A percentile compares a stretch with the other conserved stretches of the same genome.
These are phyloP conservation scores for Tripterygium wilfordii DNA, from an alignment of 177 flowering plant genomes.

Conservation along the genomic window DNA sequence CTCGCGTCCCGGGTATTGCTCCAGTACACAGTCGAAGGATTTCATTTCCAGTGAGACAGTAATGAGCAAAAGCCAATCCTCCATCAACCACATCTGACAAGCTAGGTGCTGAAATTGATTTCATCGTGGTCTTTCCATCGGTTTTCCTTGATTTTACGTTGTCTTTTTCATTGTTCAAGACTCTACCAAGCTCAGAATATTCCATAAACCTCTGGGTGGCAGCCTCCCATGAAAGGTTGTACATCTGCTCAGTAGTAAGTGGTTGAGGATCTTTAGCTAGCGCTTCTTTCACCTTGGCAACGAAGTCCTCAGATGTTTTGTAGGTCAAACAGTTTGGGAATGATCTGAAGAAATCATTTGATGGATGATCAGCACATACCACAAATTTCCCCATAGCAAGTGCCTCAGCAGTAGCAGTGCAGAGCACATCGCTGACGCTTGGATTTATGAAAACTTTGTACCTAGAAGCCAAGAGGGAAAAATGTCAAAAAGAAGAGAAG, in stretches of 20 bases:
- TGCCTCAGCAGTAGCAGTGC: conserved; percentile 99
- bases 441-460: conserved; percentile 98
- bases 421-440: conserved; percentile 94
- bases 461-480: conserved; percentile 40
- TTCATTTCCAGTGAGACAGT: conserved; percentile 83
- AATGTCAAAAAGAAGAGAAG: neutral
- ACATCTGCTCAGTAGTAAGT: conserved; percentile 76
- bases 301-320: conserved; percentile 89
- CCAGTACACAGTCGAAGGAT: conserved; percentile 77
- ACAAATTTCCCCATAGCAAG: conserved; percentile 99
- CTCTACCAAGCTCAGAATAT: conserved; percentile 65
- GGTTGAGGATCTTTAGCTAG: conserved; percentile 79
- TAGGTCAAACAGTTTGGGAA: conserved; percentile 96
- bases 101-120: conserved; percentile 61
- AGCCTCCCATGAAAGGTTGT: conserved; percentile 95
- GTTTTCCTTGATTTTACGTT: conserved; percentile 7
- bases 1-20: conserved; percentile 75
- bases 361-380: conserved; percentile 94
- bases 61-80: conserved; percentile 85
- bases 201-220: conserved; percentile 92
- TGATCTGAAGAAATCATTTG: conserved; percentile 88
- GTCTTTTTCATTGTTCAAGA: conserved; percentile 31
- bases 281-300: conserved; percentile 79
- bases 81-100: conserved; percentile 65
- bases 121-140: conserved; percentile 19